These are phyloP conservation scores for Boletus subparvulus DNA, from an alignment of 768 basidiomycete genomes.

Conservation along the genomic window DNA sequence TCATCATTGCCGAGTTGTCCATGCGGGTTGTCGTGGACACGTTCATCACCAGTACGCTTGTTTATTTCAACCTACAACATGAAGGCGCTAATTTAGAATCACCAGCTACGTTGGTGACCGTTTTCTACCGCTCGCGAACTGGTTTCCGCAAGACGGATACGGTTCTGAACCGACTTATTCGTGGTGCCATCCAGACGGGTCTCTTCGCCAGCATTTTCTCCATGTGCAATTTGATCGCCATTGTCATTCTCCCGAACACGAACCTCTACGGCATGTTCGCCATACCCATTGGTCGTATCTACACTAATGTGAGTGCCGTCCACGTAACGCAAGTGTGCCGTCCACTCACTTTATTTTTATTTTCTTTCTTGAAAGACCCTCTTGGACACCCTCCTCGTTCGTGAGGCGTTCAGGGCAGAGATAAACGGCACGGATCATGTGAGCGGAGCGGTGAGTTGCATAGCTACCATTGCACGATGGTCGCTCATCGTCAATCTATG, in stretches of 20 bases:
- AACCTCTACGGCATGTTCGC: conserved; percentile 40
- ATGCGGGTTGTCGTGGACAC: conserved; percentile 46
- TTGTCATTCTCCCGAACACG: conserved; percentile 28
- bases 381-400: conserved; percentile 10
- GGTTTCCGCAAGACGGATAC: conserved; percentile 54
- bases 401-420: background rate
- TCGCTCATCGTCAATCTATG: background rate
- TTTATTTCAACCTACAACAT: no score
- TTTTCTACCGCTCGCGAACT: conserved; percentile 36
- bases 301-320: conserved; percentile 24
- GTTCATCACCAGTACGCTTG: conserved; percentile 40
- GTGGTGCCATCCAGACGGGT: conserved; percentile 2
- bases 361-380: background rate
- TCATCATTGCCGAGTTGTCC: conserved; percentile 48
- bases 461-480: no score
- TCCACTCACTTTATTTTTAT: background rate
- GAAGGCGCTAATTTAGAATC: background rate
- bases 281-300: conserved; percentile 42
- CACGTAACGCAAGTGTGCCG: background rate
- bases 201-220: background rate
- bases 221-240: conserved; percentile 40
- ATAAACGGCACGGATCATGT: background rate
- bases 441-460: background rate
- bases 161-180: conserved; percentile 21
- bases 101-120: conserved; percentile 15